Evolutionary conservation across 768 basidiomycete genomes (phyloP).

Genomic region (Boletus vermiculosoides): DNA sequence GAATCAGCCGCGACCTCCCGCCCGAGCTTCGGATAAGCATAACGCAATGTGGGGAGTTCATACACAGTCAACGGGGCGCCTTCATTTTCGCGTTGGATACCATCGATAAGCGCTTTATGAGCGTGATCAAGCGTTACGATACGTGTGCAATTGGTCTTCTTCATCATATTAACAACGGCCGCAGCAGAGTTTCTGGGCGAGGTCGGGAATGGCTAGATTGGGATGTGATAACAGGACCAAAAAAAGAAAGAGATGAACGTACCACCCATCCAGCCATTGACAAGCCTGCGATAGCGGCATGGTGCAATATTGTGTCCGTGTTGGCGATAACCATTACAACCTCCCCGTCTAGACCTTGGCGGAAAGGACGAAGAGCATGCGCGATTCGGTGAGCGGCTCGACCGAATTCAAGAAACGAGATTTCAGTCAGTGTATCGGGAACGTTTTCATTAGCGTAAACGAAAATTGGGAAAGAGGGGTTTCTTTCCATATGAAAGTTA

Average conservation of each 20-base stretch:
- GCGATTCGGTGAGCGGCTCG: conserved; percentile 36
- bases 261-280: conserved; percentile 40
- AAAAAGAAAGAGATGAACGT: conserved; percentile 27
- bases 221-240: conserved; percentile 19
- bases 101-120: conserved; percentile 17
- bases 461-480: conserved; percentile 24
- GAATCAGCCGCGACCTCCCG: conserved; percentile 24
- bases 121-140: conserved; percentile 20
- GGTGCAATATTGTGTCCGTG: conserved; percentile 36
- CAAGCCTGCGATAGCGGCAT: conserved; percentile 35
- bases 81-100: background rate
- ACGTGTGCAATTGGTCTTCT: conserved; percentile 18
- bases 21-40: conserved; percentile 44
- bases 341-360: conserved; percentile 20
- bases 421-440: conserved; percentile 14
- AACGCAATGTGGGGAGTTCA: conserved; percentile 19
- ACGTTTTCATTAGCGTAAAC: conserved; percentile 13
- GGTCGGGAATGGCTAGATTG: conserved; percentile 34
- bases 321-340: conserved; percentile 26
- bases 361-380: conserved; percentile 38
- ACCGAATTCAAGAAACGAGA: conserved; percentile 30
- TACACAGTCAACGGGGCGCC: conserved; percentile 6
- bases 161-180: conserved; percentile 33
- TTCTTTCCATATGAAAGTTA: conserved; percentile 26
- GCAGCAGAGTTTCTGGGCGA: conserved; percentile 43